Evolutionary conservation across 2,329 filamentous ascomycete genomes (phyloP), one percentile per base, ranked within the genome.

Genomic region (Aspergillus texensis): DNA sequence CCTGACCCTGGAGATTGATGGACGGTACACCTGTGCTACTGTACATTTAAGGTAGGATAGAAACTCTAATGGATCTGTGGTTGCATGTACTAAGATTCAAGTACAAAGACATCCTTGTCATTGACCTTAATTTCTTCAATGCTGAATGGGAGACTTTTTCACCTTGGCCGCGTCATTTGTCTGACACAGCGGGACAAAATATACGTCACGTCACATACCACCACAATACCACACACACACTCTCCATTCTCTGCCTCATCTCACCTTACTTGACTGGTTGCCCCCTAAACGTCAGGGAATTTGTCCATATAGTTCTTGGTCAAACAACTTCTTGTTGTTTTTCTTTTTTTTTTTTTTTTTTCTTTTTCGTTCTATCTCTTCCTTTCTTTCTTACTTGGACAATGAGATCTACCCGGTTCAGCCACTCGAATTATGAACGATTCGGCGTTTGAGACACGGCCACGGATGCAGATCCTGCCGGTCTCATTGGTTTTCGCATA

Each of bases 371-470:
- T 28, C 26, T 28, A 28, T 30, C 5, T 32, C 16, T 28, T 52
- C 28, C 26, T 52, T 32, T 52, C 6, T 9, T 36, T 36, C 34
- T 54, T 34, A 10, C 16, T 54, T 54, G 32, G 4, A 54, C 52
- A 61, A 59, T 62, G 24, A 34, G 66, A 66, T 67, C 62, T 66
- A 48, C 63, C 45, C 36, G 55, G 50, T 58, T 67, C 64, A 65
- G 64, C 60, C 65, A 64, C 62, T 61, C 45, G 59, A 64, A 63
- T 56, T 50, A 32, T 50, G 59, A 63, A 62, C 62, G 62, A 67
- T 61, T 61, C 59, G 57, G 55, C 46, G 59, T 67, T 65, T 69
- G 65, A 70, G 64, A 69, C 62, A 61, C 57, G 65, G 61, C 62
- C 63, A 67, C 58, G 54, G 61, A 54, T 52, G 66, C 62, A 65